Base-by-base conservation (phyloP, 2,329 filamentous ascomycete species). In the Fusarium praegraminearum region DNA sequence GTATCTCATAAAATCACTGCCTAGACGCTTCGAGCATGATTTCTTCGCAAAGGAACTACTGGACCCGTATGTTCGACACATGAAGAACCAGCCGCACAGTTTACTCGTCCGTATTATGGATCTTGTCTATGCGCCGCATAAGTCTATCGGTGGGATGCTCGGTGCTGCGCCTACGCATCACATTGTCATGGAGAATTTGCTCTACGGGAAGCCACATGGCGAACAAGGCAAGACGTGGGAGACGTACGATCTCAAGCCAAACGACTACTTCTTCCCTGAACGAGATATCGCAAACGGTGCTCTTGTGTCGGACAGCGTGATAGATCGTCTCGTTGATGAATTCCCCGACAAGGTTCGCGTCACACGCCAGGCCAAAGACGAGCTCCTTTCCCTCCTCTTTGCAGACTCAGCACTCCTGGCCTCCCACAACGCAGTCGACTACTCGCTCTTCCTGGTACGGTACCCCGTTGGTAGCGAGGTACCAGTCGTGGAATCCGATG, bases 141-240 rank as follows among this genome's bases (percentile, higher is more conserved):
- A 78, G 1, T 88, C 89, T 0, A 74, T 93, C 2, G 91, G 91
- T 1, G 84, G 86, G 2, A 71, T 89, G 0, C 70, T 92, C 0
- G 85, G 89, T 7, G 79, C 85, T 2, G 87, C 89, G 0, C 91
- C 91, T 0, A 88, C 87, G 1, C 90, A 93, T 69, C 91, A 93
- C 74, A 91, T 93, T 63, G 83, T 93, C 73, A 93, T 93, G 91
- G 91, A 93, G 76, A 93, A 93, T 74, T 82, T 92, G 4, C 80
- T 93, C 26, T 87, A 86, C 65, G 91, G 90, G 3, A 84, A 88
- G 82, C 16, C 78, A 81, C 15, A 80, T 82, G 57, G 74, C 75
- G 12, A 76, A 78, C 46, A 75, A 80, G 57, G 58, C 6, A 47
- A 69, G 20, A 51, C 83, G 20, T 93, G 91, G 91, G 88, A 93